These are phyloP conservation scores for Cryphonectria naterciae DNA, from an alignment of 2,329 filamentous ascomycete genomes.

Conservation along the genomic window DNA sequence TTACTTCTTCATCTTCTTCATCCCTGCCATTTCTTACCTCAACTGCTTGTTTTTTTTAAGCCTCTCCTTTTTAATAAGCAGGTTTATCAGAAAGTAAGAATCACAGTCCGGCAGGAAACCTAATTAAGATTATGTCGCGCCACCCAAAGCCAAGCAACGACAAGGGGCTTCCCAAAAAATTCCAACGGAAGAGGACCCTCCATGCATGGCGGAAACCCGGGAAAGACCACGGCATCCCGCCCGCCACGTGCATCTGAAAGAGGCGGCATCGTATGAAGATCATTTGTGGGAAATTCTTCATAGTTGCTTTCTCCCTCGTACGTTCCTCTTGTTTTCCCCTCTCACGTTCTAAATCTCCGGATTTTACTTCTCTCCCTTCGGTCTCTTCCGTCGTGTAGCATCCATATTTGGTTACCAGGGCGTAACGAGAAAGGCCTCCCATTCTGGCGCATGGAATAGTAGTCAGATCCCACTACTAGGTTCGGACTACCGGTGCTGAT, in stretches of 20 bases:
- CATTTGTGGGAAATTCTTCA: conserved; percentile 29
- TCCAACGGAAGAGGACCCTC: conserved; percentile 22
- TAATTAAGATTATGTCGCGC: not conserved
- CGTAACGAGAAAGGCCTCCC: not conserved
- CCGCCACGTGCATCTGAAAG: not conserved
- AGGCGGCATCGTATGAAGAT: conserved; percentile 4
- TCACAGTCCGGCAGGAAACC: not conserved
- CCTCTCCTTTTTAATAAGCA: not conserved
- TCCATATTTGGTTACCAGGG: not conserved
- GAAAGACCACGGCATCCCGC: not conserved
- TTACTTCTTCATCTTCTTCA: not conserved
- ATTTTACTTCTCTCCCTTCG: not conserved
- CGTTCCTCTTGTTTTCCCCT: not conserved
- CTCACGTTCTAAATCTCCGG: not conserved
- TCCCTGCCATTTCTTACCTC: not conserved
- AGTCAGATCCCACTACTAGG: not conserved
- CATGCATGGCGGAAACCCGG: conserved; percentile 22
- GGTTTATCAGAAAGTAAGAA: too few relatives aligned
- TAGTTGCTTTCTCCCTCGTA: not conserved
- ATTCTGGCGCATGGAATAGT: not conserved
- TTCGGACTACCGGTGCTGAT: not conserved
- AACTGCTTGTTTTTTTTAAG: not conserved
- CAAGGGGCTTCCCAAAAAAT: conserved; percentile 13
- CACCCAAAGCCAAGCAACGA: not conserved
- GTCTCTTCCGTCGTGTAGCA: not conserved